Base-by-base conservation (phyloP, 805 yeast species). In the Candida lessepsii region DNA sequence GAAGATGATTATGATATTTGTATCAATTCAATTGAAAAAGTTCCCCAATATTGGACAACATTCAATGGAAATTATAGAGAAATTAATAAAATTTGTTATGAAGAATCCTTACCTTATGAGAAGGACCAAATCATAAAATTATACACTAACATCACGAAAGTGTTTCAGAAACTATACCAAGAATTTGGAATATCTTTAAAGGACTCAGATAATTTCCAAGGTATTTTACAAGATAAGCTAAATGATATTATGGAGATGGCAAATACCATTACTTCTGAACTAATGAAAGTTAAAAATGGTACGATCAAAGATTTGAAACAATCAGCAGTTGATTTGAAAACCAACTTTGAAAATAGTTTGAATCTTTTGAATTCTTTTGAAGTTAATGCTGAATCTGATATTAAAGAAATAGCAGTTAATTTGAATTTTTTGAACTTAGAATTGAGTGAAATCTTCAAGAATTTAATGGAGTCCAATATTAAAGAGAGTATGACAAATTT, bases 31-130 rank as follows among this genome's bases (percentile, higher is more conserved):
- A 45, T 77, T 28, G 75, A 76, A 40, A 50, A 50, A 16, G 59
- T 65, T 2, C 65, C 78, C 0, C 84, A 81, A 48, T 78, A 82
- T 73, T 83, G 91, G 91, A 81, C 89, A 0, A 78, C 83, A 0
- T 83, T 74, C 52, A 80, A 80, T 46, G 87, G 87, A 0, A 75
- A 81, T 50, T 81, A 76, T 54, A 68, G 80, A 33, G 70, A 74
- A 23, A 60, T 82, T 3, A 65, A 75, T 2, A 65, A 68, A 2
- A 61, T 81, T 0, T 83, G 89, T 50, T 58, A 61, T 45, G 79
- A 76, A 41, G 72, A 75, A 34, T 63, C 77, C 0, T 46, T 73
- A 1, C 81, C 81, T 0, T 75, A 54, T 48, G 77, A 76, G 42
- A 76, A 76, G 47, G 76, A 74, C 24, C 77, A 73, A 40, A 64